Evolutionary conservation across 169 alveolate genomes (phyloP), one percentile per base, ranked within the genome.

Genomic region (Plasmodium sp.): DNA sequence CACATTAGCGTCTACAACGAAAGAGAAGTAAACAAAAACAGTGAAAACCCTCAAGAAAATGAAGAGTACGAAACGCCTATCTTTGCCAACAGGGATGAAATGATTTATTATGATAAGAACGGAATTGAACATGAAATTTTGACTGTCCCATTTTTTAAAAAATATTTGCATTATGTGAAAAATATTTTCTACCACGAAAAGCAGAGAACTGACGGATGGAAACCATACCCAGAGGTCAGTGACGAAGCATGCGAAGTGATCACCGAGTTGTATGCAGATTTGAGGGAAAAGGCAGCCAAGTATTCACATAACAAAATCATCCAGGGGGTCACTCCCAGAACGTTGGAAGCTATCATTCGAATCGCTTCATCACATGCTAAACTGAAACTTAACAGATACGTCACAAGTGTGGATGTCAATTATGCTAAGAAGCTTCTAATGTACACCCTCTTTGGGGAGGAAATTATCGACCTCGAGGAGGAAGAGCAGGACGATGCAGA

Each of bases 311-410:
- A 86, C 83, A 95, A 95, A 94, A 83, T 95, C 36, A 95, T 95
- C 54, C 97, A 96, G 84, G 94, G 96, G 16, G 97, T 96, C 36
- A 92, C 97, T 10, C 97, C 97, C 18, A 95, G 99, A 82, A 97
- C 99, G 7, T 96, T 98, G 74, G 99, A 98, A 93, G 99, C 98
- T 7, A 96, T 96, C 58, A 96, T 98, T 39, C 97, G 99, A 36
- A 96, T 98, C 12, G 97, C 98, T 4, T 97, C 98, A 7, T 98
- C 99, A 41, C 98, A 97, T 81, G 97, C 99, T 39, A 97, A 97
- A 92, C 92, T 98, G 81, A 95, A 97, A 84, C 86, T 98, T 90
- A 93, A 95, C 43, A 96, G 97, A 34, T 97, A 96, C 95, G 97
- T 97, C 10, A 96, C 97, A 41, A 79, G 93, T 36, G 98, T 97